phyloP scores from a whole-genome alignment of 345 rosid genomes.

The Lepidium sativum region DNA sequence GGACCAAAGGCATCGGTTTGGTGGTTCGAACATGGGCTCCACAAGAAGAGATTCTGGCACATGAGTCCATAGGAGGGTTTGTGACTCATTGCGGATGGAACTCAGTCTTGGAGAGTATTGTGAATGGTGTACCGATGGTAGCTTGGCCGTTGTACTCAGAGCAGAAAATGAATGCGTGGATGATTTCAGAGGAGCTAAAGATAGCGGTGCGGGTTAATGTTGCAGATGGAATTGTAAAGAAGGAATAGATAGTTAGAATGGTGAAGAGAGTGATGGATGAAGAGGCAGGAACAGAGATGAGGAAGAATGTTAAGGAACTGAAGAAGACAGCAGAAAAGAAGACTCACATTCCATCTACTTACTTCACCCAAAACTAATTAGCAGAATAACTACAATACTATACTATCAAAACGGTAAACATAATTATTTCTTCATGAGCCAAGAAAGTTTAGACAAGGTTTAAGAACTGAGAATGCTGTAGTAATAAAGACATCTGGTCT shows the following conservation, averaged over 20 bases:
- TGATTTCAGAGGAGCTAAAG: conserved; percentile 34
- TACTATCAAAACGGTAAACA: not conserved
- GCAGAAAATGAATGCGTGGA: conserved; percentile 45
- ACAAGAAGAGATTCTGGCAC: too few species aligned
- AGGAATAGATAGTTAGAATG: conserved; percentile 33
- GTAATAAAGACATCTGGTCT: not conserved
- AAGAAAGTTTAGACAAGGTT: not conserved
- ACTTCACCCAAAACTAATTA: not conserved
- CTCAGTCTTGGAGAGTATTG: too few species aligned
- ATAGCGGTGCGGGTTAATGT: conserved; percentile 26
- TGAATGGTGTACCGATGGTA: conserved; percentile 8
- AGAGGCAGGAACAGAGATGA: conserved; percentile 28
- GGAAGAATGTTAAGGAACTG: conserved; percentile 23
- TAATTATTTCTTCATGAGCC: not conserved
- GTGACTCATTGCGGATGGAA: too few species aligned
- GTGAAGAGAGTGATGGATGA: conserved; percentile 39
- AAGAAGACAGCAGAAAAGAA: conserved; percentile 27
- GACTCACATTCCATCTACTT: not conserved
- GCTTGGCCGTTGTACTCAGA: conserved; percentile 56
- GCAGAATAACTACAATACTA: not conserved
- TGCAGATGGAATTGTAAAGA: conserved; percentile 16
- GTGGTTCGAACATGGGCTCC: not conserved
- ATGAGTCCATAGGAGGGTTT: too few species aligned
- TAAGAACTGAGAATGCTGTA: not conserved
- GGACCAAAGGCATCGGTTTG: not conserved